Conservation (phyloP, 179 eudicot species). For the Beta lomatogona region DNA sequence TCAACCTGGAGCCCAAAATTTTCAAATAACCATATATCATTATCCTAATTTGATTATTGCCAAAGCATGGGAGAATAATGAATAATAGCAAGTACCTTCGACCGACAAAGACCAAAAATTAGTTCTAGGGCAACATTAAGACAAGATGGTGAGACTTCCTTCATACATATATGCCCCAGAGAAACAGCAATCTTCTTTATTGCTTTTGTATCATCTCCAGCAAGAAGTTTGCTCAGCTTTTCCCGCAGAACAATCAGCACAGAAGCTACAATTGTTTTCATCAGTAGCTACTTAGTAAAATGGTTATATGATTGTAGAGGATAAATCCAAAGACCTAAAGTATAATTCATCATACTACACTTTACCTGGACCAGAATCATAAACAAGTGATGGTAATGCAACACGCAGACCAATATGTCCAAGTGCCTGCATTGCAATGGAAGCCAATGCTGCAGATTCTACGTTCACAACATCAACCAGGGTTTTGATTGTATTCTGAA, state of each 20-base stretch:
- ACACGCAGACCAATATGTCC: slow-evolving; percentile 84
- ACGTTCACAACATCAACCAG: slow-evolving; percentile 67
- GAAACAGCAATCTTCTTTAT: slow-evolving; percentile 75
- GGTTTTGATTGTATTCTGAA: slow-evolving; percentile 57
- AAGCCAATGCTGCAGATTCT: slow-evolving; percentile 81
- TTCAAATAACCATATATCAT: not conserved
- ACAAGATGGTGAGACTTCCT: slow-evolving; percentile 62
- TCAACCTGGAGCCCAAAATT: slow-evolving; percentile 60
- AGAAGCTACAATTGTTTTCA: slow-evolving; percentile 49
- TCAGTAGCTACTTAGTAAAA: slow-evolving; percentile 10
- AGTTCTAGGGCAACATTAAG: slow-evolving; percentile 70
- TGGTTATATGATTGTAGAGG: not conserved
- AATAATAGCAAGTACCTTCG: slow-evolving; percentile 57
- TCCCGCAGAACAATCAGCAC: slow-evolving; percentile 58
- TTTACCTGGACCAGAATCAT: slow-evolving; percentile 64
- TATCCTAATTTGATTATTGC: not conserved
- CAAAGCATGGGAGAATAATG: slow-evolving; percentile 10
- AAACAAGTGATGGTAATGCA: slow-evolving; percentile 53
- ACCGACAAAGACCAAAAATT: slow-evolving; percentile 78
- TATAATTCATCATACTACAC: slow-evolving; percentile 1
- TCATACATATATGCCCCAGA: slow-evolving; percentile 82
- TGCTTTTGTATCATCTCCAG: slow-evolving; percentile 83
- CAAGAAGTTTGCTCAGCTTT: slow-evolving; percentile 69
- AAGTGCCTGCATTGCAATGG: slow-evolving; percentile 86
- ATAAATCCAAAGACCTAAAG: slow-evolving; percentile 1